Evolutionary conservation across 2,329 filamentous ascomycete genomes (phyloP), one percentile per base, ranked within the genome.

Genomic region (Colletotrichum kahawae): DNA sequence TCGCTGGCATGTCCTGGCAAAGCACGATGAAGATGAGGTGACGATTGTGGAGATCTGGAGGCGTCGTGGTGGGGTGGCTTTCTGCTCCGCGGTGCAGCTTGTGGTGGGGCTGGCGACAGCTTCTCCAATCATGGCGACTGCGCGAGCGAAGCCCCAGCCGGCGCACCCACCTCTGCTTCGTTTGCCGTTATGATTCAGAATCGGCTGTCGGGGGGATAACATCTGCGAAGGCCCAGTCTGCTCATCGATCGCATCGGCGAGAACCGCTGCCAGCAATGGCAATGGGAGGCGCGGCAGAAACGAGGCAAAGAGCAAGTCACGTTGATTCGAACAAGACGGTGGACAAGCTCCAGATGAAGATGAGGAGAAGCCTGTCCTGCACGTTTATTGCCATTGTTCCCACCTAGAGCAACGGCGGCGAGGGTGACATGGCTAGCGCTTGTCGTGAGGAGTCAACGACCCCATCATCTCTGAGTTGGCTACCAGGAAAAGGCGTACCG

Each of bases 1-100:
- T 67, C 33, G 43, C 54, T 31, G 62, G 68, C 68, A 70, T 67
- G 43, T 27, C 68, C 72, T 71, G 67, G 71, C 71, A 71, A 74
- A 71, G 71, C 71, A 65, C 71, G 62, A 75, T 71, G 72, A 75
- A 75, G 72, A 75, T 63, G 72, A 75, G 72, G 72, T 71, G 72
- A 75, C 72, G 68, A 75, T 67, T 71, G 68, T 63, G 67, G 68
- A 71, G 68, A 75, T 75, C 62, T 75, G 54, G 72, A 71, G 72
- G 68, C 72, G 62, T 71, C n/a, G 24, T n/a, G 67, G 67, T 60
- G 71, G 71, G 71, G 71, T 74, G 59, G 38, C 36, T 31, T 56
- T 48, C 48, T 70, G 57, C 60, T 66, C 29, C 43, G 24, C 54
- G 24, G 38, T n/a, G 62, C 72, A 54, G 59, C 38, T 36, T 51